Base-by-base conservation (phyloP, 306 rosid genomes). In the Senna siamea region DNA sequence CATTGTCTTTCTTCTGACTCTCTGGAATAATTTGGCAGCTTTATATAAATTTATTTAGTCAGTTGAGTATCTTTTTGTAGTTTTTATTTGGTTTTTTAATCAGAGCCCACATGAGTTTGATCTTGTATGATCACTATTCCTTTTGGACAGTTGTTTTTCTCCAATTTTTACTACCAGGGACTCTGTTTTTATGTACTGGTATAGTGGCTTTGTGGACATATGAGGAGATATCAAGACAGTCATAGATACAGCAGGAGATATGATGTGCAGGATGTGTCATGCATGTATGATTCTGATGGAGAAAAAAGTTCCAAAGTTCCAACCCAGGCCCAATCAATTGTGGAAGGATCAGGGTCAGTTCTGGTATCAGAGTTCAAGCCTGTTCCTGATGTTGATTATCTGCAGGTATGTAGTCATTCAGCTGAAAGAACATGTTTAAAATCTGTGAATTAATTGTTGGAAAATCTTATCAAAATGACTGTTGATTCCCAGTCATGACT, bases 121-220 rank as follows among this genome's bases (percentile, higher is more conserved):
- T 77, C 69, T 74, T 70, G 74, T 64, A 55, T 78, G 62, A 76
- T 71, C 66, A 62, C 77, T 82, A 78, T 82, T 82, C 20, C 70
- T 77, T 81, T 85, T 82, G 86, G 86, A 74, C 92, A 81, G 89
- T 84, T 87, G 89, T 88, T 92, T 88, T 92, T 85, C 96, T 87
- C 90, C 86, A 81, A 87, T 86, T 87, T 92, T 89, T 88, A 92
- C 93, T 83, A 78, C 83, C 93, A 89, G 96, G 89, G 85, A 76
- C 86, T 89, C 75, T 86, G 83, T 92, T 90, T 90, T 85, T 85
- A 79, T 88, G 86, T 89, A 78, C 93, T 89, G 86, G 83, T 88
- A 82, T 84, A 93, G 98, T 88, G 87, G 87, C 86, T 87, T 73
- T 82, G 72, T 75, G 93, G 90, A 78, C 85, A 80, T 64, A 22